A percentile compares a stretch with the other conserved stretches of the same genome.
These are phyloP conservation scores for Cytospora schulzeri DNA, from an alignment of 2,329 filamentous ascomycete species.

Conservation along the genomic window DNA sequence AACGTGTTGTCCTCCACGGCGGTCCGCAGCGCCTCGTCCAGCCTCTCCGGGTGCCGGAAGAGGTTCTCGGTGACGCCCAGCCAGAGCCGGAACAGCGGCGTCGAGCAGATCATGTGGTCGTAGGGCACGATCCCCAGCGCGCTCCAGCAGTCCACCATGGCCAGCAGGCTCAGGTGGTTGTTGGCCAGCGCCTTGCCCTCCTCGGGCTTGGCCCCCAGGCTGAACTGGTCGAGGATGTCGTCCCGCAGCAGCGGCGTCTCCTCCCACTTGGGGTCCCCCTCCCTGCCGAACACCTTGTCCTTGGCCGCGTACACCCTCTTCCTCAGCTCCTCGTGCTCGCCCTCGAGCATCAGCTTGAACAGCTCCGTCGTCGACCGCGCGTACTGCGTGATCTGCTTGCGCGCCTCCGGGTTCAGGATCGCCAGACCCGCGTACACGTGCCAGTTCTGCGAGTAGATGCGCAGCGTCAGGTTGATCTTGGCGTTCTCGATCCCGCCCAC, in stretches of 20 bases:
- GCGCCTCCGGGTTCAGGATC: slow-evolving; percentile 92
- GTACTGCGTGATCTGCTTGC: slow-evolving; percentile 92
- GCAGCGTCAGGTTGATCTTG: slow-evolving; percentile 96
- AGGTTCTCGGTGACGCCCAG: slow-evolving; percentile 96
- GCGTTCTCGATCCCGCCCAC: slow-evolving; percentile 98
- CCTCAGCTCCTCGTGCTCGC: slow-evolving; percentile 74
- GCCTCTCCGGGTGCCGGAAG: slow-evolving; percentile 78
- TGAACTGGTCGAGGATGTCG: slow-evolving; percentile 85
- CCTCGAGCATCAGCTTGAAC: slow-evolving; percentile 95
- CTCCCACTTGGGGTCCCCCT: slow-evolving; percentile 63
- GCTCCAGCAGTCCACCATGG: slow-evolving; percentile 99
- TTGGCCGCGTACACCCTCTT: slow-evolving; percentile 65
- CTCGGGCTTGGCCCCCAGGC: slow-evolving; percentile 65
- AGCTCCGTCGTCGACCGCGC: slow-evolving; percentile 89
- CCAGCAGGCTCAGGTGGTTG: slow-evolving; percentile 89
- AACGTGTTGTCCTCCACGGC: slow-evolving; percentile 90
- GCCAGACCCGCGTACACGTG: slow-evolving; percentile 98
- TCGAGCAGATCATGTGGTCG: slow-evolving; percentile 99
- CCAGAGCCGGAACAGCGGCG: slow-evolving; percentile 94
- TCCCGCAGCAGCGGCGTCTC: slow-evolving; percentile 75
- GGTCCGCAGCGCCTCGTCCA: slow-evolving; percentile 83
- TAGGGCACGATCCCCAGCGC: slow-evolving; percentile 92
- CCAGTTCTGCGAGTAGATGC: slow-evolving; percentile 99
- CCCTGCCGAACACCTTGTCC: slow-evolving; percentile 74
- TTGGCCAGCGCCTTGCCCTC: slow-evolving; percentile 64